Base-by-base conservation (phyloP, 2,329 filamentous ascomycete species). In the Aspergillus fumigatus region DNA sequence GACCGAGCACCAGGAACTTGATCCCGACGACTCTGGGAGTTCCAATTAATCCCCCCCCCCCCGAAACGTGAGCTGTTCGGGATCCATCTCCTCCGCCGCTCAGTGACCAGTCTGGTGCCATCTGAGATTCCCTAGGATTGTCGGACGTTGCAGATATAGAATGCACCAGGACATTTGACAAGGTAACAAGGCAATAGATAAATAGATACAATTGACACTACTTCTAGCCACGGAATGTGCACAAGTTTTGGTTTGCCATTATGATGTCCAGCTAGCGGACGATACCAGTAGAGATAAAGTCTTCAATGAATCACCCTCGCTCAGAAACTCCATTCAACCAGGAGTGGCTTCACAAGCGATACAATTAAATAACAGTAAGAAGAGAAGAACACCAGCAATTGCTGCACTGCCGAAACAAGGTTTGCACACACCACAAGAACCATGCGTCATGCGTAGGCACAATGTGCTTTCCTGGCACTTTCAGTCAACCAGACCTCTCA, bases 1-100 rank as follows among this genome's bases (percentile, higher is more conserved):
- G 40, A 53, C 48, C 56, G 54, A 59, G 64, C 63, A 65, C 59
- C 49, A 47, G 63, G 65, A 63, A 63, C 45, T 48, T 32, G 26
- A 41, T 43, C 55, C 64, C 65, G 62, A 59, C 48, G 56, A 52
- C 45, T 49, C 40, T 10, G 45, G 43, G 5, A 21, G 10, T 10
- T 10, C 1, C 29, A 4, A 47, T 25, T n/a, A n/a, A 25, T 47
- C 43, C 21, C 43, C 43, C 43, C 43, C n/a, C n/a, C n/a, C n/a
- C n/a, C n/a, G n/a, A n/a, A n/a, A n/a, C n/a, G n/a, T n/a, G n/a
- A 47, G 43, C 26, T 23, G 26, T 9, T 23, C 43, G 43, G 43
- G 43, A 47, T 47, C 43, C n/a, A 26, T 47, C 11, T 47, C 43
- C 43, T 47, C 9, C 21, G 8, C 41, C 8, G 10, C 40, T 17